A percentile compares a stretch with the other conserved stretches of the same genome.
phyloP scores from a whole-genome alignment of 805 yeast genomes.

The Gaillardinia entomophila region DNA sequence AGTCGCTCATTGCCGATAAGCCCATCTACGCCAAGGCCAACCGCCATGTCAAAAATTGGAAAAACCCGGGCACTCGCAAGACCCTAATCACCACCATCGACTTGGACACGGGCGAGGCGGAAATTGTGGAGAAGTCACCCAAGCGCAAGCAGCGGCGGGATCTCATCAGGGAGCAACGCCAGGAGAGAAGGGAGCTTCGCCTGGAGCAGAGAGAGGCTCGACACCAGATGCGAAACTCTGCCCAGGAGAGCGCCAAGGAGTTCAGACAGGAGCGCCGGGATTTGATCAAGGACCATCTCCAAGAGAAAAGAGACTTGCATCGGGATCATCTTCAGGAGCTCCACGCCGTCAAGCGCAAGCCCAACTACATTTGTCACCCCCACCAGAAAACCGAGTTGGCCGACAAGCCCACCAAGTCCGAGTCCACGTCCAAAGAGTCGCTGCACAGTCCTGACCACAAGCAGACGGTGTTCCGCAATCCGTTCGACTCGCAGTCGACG shows the following conservation, averaged over 20 bases:
- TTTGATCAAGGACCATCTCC: slow-evolving; percentile 1
- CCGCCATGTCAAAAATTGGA: slow-evolving; percentile 18
- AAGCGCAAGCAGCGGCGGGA: slow-evolving; percentile 6
- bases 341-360: neutral
- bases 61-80: slow-evolving; percentile 5
- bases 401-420: neutral
- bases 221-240: too few relatives aligned
- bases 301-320: slow-evolving; percentile 3
- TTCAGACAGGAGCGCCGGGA: slow-evolving; percentile 7
- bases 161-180: slow-evolving; percentile 1
- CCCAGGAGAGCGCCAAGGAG: too few relatives aligned
- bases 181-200: slow-evolving; percentile 3
- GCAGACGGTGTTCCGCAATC: slow-evolving; percentile 8
- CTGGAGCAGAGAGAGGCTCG: slow-evolving; percentile 1
- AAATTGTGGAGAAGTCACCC: slow-evolving; percentile 1
- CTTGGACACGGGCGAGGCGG: slow-evolving; percentile 4
- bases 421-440: neutral
- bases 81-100: slow-evolving; percentile 5
- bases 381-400: neutral
- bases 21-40: slow-evolving; percentile 38
- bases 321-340: neutral
- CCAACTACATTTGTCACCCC: neutral
- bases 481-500: slow-evolving; percentile 10
- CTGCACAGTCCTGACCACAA: neutral
- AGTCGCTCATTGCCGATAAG: slow-evolving; percentile 25